phyloP scores from a whole-genome alignment of 257 asterid species.

The Plantago ovata region DNA sequence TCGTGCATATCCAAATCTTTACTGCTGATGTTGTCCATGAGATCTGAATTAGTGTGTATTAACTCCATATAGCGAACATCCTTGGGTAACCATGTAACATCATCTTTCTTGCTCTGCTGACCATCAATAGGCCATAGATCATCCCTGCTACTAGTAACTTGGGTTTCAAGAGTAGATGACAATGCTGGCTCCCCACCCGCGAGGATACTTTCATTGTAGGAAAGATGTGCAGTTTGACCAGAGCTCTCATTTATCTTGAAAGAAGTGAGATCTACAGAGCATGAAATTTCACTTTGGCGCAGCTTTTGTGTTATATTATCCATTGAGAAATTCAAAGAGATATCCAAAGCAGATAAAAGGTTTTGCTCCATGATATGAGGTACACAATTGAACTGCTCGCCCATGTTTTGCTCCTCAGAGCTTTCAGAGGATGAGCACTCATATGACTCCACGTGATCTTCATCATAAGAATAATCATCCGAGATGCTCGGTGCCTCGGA shows the following conservation, averaged over 20 bases:
- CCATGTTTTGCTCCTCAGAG: constrained; percentile 51
- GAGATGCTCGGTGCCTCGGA: constrained; percentile 41
- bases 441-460: constrained; percentile 60
- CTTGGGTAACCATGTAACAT: constrained; percentile 29
- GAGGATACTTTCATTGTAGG: constrained; percentile 22
- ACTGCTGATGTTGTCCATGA: constrained; percentile 27
- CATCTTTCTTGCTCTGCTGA: constrained; percentile 24
- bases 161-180: constrained; percentile 28
- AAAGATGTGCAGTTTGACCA: constrained; percentile 22
- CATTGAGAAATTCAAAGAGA: constrained; percentile 40
- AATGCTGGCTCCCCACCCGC: constrained; percentile 22
- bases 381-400: constrained; percentile 28
- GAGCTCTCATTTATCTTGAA: constrained; percentile 26
- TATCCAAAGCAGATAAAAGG: constrained; percentile 65
- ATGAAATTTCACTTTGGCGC: constrained; percentile 31
- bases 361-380: constrained; percentile 33
- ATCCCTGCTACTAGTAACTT: constrained; percentile 25
- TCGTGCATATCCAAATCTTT: constrained; percentile 26
- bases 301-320: constrained; percentile 33
- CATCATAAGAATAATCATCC: constrained; percentile 45
- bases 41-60: constrained; percentile 29
- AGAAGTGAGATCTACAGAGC: constrained; percentile 25
- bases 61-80: constrained; percentile 34
- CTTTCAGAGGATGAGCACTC: constrained; percentile 59
- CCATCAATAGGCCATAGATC: constrained; percentile 25